Evolutionary conservation across 2,329 filamentous ascomycete species (phyloP).

Genomic region (Xylariaceae sp.): DNA sequence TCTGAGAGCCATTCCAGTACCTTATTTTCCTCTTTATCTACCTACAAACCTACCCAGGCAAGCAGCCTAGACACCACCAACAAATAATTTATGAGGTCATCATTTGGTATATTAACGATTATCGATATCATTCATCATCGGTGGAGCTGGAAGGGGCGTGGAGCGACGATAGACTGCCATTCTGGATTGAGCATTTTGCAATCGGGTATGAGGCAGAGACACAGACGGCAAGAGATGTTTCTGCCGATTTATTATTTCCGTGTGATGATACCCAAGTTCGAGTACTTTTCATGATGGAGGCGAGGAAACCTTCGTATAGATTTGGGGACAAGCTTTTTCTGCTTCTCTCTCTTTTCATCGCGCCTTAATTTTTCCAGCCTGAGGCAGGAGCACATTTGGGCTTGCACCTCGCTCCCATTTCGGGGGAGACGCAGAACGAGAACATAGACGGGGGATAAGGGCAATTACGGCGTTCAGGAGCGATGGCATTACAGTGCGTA

Average conservation of each 20-base stretch:
- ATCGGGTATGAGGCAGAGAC: too few species aligned
- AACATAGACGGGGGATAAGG: too few species aligned
- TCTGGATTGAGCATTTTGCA: slow-evolving; percentile 11
- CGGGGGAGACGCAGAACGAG: too few species aligned
- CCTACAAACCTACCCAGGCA: too few species aligned
- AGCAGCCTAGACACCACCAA: neutral
- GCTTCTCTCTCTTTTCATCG: neutral
- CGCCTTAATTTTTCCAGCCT: neutral
- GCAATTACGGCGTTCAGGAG: too few species aligned
- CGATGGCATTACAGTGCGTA: too few species aligned
- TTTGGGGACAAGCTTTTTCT: slow-evolving; percentile 1
- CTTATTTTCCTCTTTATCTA: neutral
- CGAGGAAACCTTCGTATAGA: slow-evolving; percentile 12
- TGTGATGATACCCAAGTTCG: slow-evolving; percentile 26
- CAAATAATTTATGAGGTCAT: slow-evolving; percentile 15
- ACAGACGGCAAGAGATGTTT: slow-evolving; percentile 17
- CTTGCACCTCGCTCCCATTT: too few species aligned
- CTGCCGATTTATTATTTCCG: slow-evolving; percentile 19
- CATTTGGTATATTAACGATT: slow-evolving; percentile 10
- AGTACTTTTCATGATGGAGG: slow-evolving; percentile 10
- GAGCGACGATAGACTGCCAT: slow-evolving; percentile 11
- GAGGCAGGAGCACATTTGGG: too few species aligned
- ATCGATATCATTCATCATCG: too few species aligned
- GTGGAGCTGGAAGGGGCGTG: too few species aligned
- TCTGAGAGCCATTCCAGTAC: too few species aligned